Percentiles rank a stretch among this genome's conserved stretches.
Evolutionary conservation across 495 filamentous ascomycete genomes (phyloP).

Genomic region (Letharia columbiana): DNA sequence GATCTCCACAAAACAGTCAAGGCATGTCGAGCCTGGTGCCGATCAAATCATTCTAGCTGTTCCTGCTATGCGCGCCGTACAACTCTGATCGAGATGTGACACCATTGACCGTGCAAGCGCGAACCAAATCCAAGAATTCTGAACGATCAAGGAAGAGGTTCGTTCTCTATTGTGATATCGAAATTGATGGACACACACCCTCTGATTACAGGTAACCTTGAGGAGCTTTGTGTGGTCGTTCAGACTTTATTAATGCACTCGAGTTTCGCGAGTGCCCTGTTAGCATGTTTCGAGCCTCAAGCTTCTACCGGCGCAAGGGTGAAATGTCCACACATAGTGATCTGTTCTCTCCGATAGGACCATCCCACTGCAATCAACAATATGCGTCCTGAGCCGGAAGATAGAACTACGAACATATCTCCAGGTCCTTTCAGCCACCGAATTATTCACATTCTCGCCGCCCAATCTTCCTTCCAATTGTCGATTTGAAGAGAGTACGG

Average conservation of each 20-base stretch:
- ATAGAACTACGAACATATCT: not conserved
- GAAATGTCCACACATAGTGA: not conserved
- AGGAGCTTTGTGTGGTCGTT: too few relatives aligned
- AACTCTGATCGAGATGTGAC: not conserved
- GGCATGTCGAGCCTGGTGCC: not conserved
- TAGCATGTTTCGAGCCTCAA: too few relatives aligned
- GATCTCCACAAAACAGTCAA: not conserved
- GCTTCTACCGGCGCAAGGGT: too few relatives aligned
- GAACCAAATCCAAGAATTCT: too few relatives aligned
- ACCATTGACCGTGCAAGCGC: too few relatives aligned
- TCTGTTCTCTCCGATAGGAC: not conserved
- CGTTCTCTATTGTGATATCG: not conserved
- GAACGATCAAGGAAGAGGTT: too few relatives aligned
- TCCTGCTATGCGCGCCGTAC: not conserved
- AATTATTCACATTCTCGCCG: not conserved
- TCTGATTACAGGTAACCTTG: not conserved
- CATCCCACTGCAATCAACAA: not conserved
- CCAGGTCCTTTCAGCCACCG: not conserved
- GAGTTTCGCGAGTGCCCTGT: not conserved
- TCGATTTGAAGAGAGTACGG: not conserved
- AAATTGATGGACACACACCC: not conserved
- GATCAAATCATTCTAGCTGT: not conserved
- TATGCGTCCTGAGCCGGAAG: not conserved
- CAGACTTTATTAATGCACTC: too few relatives aligned
- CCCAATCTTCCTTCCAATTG: not conserved